A percentile compares a stretch with the other conserved stretches of the same genome.
Conservation (phyloP, 2,329 filamentous ascomycete species). For the Fusarium nelsonii region DNA sequence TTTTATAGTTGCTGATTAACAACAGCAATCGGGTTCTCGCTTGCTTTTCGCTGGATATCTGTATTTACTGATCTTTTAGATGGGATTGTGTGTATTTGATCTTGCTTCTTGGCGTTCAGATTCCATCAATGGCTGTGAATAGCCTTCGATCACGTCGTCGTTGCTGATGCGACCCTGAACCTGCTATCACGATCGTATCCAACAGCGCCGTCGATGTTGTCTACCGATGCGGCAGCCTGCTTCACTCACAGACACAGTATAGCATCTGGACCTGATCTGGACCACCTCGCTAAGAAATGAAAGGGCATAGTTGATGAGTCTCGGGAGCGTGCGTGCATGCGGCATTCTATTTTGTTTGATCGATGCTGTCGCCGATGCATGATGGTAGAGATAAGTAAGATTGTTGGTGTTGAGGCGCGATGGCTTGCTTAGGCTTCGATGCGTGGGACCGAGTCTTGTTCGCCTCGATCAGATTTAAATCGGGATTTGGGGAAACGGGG, state of each 20-base stretch:
- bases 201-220: slow-evolving; percentile 7
- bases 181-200: neutral
- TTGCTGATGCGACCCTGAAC: slow-evolving; percentile 5
- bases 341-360: slow-evolving; percentile 9
- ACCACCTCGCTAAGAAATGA: neutral
- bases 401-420: slow-evolving; percentile 38
- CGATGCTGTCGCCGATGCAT: slow-evolving; percentile 32
- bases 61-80: neutral
- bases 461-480: slow-evolving; percentile 19
- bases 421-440: slow-evolving; percentile 36
- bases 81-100: neutral
- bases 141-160: slow-evolving; percentile 13
- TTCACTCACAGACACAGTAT: neutral
- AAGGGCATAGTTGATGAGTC: slow-evolving; percentile 1
- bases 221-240: neutral
- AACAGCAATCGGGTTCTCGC: neutral
- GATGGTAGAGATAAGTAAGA: slow-evolving; percentile 3
- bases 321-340: neutral
- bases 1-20: neutral
- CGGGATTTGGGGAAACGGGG: slow-evolving; percentile 7
- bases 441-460: slow-evolving; percentile 22
- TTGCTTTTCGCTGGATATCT: neutral
- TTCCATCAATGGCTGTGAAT: slow-evolving; percentile 5
- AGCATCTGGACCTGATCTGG: slow-evolving; percentile 9
- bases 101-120: slow-evolving; percentile 8